Conservation (phyloP, 768 basidiomycete species). For the Naematelia encephala region DNA sequence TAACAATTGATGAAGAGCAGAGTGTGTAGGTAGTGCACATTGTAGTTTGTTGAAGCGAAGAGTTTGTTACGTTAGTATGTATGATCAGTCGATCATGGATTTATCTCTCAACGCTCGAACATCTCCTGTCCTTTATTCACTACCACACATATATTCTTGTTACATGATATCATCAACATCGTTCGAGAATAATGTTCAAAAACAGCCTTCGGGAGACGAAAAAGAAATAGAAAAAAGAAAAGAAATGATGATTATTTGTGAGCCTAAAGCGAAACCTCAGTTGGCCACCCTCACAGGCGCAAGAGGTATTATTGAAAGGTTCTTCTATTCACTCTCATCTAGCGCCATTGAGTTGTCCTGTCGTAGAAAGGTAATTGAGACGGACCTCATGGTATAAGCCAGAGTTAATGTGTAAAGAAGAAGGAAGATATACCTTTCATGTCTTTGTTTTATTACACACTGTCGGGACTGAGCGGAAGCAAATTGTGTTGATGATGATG, state of each 20-base stretch:
- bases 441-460: not conserved
- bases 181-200: too few species aligned
- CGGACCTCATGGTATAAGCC: not conserved
- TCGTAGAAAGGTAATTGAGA: not conserved
- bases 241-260: not conserved
- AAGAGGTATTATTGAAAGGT: not conserved
- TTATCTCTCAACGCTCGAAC: too few species aligned
- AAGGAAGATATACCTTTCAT: not conserved
- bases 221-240: too few species aligned
- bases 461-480: not conserved
- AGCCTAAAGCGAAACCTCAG: not conserved
- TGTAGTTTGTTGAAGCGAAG: too few species aligned
- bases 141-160: too few species aligned
- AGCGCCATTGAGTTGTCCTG: not conserved
- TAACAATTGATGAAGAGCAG: too few species aligned
- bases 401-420: not conserved
- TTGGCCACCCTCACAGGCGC: not conserved
- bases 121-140: too few species aligned
- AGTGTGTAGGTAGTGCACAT: too few species aligned
- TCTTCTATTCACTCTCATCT: not conserved
- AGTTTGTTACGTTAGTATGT: too few species aligned
- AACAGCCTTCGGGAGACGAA: too few species aligned
- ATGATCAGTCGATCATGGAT: too few species aligned
- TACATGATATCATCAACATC: too few species aligned
- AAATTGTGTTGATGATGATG: not conserved